Base-by-base conservation (phyloP, 805 yeast genomes). In the Grigorovia yakushimaensis region DNA sequence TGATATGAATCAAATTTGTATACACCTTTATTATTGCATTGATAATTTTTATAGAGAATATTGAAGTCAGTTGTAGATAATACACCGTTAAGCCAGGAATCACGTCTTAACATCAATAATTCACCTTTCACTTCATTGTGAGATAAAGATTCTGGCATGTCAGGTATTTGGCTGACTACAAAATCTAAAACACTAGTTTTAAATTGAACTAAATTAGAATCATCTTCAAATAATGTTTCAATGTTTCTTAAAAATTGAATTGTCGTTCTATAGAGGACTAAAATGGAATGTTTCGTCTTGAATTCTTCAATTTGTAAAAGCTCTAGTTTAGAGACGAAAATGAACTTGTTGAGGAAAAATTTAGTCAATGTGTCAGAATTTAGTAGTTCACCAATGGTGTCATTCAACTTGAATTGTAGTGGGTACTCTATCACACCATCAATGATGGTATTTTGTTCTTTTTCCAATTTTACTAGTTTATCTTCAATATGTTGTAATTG, bases 101-200 rank as follows among this genome's bases (percentile, higher is more conserved):
- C 74, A 21, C 78, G 56, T 43, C 65, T 60, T 19, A 66, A 48
- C 11, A 72, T 53, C 21, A 70, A 44, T 15, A 76, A 50, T 49
- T 74, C 77, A 1, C 73, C 78, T 7, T 64, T 55, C 2, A 71
- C 61, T 47, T 67, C 69, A 19, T 47, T 39, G 9, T 40, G 44
- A 9, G 46, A 45, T 1, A 49, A 41, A 6, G 41, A 37, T 1
- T 53, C 42, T 11, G 27, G 52, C 2, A 42, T 49, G 5, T 36
- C 19, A 5, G 54, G 47, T 27, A 40, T 23, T 23, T 41, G 37
- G 6, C 43, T 33, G 8, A 60, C 24, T 6, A 58, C 44, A 7
- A 52, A 39, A 5, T 52, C 54, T 5, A 60, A 24, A 35, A 60
- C 50, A 8, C 27, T 41, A 42, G 49, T 55, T 42, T 60, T 58